phyloP scores from a whole-genome alignment of 129 eudicot genomes.

The Escallonia herrerae region DNA sequence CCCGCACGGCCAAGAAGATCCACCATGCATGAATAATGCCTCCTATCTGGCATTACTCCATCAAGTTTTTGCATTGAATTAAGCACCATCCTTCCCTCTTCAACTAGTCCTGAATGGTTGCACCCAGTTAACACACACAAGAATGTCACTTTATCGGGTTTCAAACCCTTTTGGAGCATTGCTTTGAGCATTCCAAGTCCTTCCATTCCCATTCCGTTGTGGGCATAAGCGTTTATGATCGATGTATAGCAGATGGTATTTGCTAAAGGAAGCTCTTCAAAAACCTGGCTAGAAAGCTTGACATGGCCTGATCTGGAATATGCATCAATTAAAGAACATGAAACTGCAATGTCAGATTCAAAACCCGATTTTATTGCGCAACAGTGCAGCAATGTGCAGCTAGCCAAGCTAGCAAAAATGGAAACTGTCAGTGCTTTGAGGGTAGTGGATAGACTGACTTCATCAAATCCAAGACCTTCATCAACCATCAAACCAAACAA shows the following conservation, averaged over 20 bases:
- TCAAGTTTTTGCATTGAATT: conserved; percentile 38
- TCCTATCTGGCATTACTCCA: conserved; percentile 47
- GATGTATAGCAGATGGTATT: conserved; percentile 55
- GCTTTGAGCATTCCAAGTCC: conserved; percentile 30
- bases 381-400: conserved; percentile 48
- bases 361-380: conserved; percentile 55
- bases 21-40: conserved; percentile 55
- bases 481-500: conserved; percentile 60
- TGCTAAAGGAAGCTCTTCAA: conserved; percentile 31
- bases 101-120: conserved; percentile 53
- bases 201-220: conserved; percentile 46
- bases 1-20: conserved; percentile 69
- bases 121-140: conserved; percentile 55
- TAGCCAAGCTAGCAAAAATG: conserved; percentile 30
- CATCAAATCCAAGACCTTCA: conserved; percentile 56
- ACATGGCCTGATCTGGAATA: conserved; percentile 48
- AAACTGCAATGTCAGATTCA: conserved; percentile 37
- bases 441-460: conserved; percentile 53
- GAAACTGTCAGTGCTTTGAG: conserved; percentile 43
- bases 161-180: conserved; percentile 44
- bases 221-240: conserved; percentile 48
- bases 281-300: conserved; percentile 21
- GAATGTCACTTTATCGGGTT: conserved; percentile 61
- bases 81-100: conserved; percentile 47
- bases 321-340: conserved; percentile 44